Conservation (phyloP, 2,329 filamentous ascomycete species). For the Tolypocladium inflatum region DNA sequence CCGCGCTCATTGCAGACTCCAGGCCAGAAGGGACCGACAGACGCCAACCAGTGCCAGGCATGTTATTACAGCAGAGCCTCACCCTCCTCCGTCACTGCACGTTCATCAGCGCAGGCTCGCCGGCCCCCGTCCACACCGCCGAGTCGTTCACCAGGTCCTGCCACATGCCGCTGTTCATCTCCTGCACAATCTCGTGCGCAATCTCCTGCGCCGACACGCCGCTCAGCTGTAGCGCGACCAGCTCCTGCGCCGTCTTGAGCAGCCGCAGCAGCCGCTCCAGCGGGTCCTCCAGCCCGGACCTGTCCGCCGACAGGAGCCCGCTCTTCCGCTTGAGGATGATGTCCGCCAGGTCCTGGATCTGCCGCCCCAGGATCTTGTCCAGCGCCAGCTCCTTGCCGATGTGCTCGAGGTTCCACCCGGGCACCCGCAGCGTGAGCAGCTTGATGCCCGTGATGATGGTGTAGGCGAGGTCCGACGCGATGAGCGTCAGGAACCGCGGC, state of each 20-base stretch:
- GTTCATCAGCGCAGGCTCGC: neutral
- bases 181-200: conserved; percentile 8
- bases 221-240: conserved; percentile 19
- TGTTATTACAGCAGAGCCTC: neutral
- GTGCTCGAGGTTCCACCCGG: conserved; percentile 34
- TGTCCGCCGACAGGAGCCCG: conserved; percentile 11
- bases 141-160: conserved; percentile 8
- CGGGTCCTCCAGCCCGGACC: conserved; percentile 16
- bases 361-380: conserved; percentile 13
- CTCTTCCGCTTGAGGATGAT: conserved; percentile 19
- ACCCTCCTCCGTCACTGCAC: neutral
- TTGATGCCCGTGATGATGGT: conserved; percentile 35
- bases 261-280: conserved; percentile 21
- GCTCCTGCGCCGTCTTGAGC: conserved; percentile 18
- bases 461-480: conserved; percentile 37
- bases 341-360: conserved; percentile 18
- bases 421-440: conserved; percentile 33
- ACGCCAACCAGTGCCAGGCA: neutral
- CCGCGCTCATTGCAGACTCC: neutral
- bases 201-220: conserved; percentile 13
- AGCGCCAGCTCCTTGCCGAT: conserved; percentile 27
- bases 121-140: neutral
- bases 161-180: conserved; percentile 9
- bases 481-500: conserved; percentile 32
- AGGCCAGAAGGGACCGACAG: neutral